These are phyloP conservation scores for Trichosporon ovoides DNA, from an alignment of 1,284 basidiomycete genomes.

Conservation along the genomic window DNA sequence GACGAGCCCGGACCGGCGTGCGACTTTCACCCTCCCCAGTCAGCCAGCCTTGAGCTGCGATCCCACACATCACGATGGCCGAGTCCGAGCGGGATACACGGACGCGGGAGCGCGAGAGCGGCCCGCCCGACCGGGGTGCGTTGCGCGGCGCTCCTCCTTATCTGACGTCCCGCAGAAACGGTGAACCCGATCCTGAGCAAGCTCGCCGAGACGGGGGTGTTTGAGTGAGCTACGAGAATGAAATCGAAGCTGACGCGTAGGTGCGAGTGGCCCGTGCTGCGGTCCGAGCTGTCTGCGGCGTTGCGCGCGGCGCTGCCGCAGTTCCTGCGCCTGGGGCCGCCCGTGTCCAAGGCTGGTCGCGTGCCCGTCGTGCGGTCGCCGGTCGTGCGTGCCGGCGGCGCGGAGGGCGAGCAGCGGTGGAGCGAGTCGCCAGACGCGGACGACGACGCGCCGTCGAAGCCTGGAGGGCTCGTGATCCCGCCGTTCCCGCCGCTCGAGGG, in stretches of 20 bases:
- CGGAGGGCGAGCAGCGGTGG: not conserved
- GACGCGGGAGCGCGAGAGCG: constrained; percentile 2
- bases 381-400: not conserved
- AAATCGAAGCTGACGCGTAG: constrained; percentile 47
- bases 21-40: not conserved
- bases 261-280: constrained; percentile 66
- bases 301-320: constrained; percentile 23
- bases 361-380: constrained; percentile 5
- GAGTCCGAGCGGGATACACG: not conserved
- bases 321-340: constrained; percentile 21
- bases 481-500: constrained; percentile 64
- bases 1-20: too few relatives aligned
- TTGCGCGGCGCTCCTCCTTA: not conserved
- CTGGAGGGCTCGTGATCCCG: constrained; percentile 67
- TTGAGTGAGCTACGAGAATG: constrained; percentile 56
- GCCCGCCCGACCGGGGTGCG: constrained; percentile 11
- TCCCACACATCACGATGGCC: not conserved
- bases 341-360: constrained; percentile 1
- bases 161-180: constrained; percentile 8
- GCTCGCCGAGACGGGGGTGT: constrained; percentile 63
- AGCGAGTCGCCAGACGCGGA: constrained; percentile 8
- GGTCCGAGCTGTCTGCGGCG: constrained; percentile 48
- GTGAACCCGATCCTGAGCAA: constrained; percentile 60
- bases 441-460: constrained; percentile 40
- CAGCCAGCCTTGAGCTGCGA: not conserved